These are phyloP conservation scores for Zymoseptoria tritici DNA, from an alignment of 2,329 filamentous ascomycete genomes.

Conservation along the genomic window DNA sequence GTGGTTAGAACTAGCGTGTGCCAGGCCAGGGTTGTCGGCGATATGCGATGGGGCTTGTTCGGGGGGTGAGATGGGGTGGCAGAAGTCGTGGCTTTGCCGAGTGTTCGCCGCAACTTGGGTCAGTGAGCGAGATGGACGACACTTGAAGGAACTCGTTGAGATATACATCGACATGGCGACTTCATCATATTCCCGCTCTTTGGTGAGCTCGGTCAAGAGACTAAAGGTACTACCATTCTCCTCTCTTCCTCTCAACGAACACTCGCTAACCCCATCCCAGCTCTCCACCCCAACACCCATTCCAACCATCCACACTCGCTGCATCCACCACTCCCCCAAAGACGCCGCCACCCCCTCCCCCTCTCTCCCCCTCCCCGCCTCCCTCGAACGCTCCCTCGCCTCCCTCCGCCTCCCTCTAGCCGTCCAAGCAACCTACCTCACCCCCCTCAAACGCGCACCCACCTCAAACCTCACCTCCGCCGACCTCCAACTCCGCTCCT, in stretches of 20 bases:
- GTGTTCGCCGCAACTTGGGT: not conserved
- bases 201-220: slow-evolving; percentile 37
- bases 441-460: slow-evolving; percentile 68
- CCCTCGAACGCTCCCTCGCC: slow-evolving; percentile 21
- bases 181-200: slow-evolving; percentile 38
- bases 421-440: slow-evolving; percentile 78
- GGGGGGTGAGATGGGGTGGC: too few relatives aligned
- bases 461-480: slow-evolving; percentile 74
- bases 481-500: slow-evolving; percentile 89
- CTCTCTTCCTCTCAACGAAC: not conserved
- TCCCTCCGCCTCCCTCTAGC: slow-evolving; percentile 61
- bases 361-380: slow-evolving; percentile 4
- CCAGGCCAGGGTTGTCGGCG: not conserved
- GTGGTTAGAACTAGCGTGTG: not conserved
- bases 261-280: slow-evolving; percentile 9
- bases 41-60: not conserved
- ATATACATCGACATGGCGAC: slow-evolving; percentile 32
- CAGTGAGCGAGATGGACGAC: not conserved
- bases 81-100: not conserved
- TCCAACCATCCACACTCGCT: not conserved
- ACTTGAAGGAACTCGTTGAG: not conserved
- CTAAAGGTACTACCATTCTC: slow-evolving; percentile 29
- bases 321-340: not conserved
- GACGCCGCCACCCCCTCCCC: not conserved
- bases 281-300: slow-evolving; percentile 15